Conservation (phyloP, 345 rosid species). For the Erucastrum elatum region DNA sequence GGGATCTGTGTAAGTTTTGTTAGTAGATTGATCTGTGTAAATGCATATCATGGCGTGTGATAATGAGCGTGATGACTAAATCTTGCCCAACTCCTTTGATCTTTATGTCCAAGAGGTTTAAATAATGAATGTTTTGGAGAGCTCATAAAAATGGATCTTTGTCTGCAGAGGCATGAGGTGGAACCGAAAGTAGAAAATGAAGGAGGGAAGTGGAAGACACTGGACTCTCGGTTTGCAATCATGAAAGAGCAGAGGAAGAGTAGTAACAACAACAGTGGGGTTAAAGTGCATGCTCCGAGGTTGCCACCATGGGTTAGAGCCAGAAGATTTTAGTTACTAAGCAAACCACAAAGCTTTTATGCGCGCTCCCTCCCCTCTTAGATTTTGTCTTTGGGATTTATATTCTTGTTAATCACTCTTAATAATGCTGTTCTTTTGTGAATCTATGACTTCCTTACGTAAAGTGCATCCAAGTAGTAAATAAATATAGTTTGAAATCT, state of each 20-base stretch:
- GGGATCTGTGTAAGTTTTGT: neutral
- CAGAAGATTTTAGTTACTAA: constrained; percentile 43
- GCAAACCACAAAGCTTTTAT: constrained; percentile 3
- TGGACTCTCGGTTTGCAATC: constrained; percentile 75
- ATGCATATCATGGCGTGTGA: neutral
- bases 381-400: neutral
- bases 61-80: neutral
- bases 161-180: constrained; percentile 32
- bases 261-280: constrained; percentile 34
- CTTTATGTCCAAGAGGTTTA: neutral
- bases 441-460: constrained; percentile 1
- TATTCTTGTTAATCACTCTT: constrained; percentile 6
- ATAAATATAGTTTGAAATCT: neutral
- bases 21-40: neutral
- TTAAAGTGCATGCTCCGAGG: constrained; percentile 35
- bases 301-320: constrained; percentile 60
- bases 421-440: constrained; percentile 17
- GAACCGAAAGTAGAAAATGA: constrained; percentile 31
- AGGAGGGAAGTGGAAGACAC: constrained; percentile 50
- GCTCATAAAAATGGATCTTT: neutral
- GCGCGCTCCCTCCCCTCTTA: neutral
- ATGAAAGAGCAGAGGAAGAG: constrained; percentile 70
- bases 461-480: neutral
- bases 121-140: neutral
- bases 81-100: neutral